Percentiles rank a stretch among this genome's conserved stretches.
phyloP scores from a whole-genome alignment of 495 filamentous ascomycete species.

The Trichoderma gamsii region DNA sequence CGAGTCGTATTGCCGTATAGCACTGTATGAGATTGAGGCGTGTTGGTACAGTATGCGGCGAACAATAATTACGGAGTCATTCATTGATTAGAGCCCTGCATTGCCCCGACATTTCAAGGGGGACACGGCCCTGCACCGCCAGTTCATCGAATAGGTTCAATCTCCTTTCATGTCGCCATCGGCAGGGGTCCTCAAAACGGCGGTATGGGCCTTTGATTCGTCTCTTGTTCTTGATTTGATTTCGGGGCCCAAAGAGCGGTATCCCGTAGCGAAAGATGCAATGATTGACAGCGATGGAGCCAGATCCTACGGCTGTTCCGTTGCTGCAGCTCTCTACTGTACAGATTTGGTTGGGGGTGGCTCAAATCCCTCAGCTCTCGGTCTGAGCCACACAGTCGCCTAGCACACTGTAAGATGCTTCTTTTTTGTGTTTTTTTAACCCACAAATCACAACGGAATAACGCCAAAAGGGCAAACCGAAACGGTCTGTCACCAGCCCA shows the following conservation, averaged over 20 bases:
- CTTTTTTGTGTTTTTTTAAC: neutral
- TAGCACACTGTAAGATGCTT: neutral
- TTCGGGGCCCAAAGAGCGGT: neutral
- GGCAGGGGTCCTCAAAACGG: neutral
- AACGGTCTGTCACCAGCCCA: neutral
- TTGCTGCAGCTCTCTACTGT: neutral
- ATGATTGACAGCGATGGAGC: neutral
- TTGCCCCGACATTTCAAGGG: neutral
- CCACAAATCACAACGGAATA: neutral
- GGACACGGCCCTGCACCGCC: conserved; percentile 5
- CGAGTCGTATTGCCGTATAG: neutral
- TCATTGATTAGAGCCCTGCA: neutral
- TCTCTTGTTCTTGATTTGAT: neutral
- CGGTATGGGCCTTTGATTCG: neutral
- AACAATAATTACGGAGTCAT: neutral
- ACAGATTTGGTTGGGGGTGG: neutral
- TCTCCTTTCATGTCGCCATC: neutral
- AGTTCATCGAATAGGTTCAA: neutral
- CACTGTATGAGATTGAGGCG: neutral
- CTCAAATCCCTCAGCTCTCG: neutral
- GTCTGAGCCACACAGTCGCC: conserved; percentile 5
- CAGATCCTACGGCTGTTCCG: neutral
- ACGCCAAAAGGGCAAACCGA: neutral
- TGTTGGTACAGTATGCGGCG: neutral
- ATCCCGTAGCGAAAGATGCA: neutral